Evolutionary conservation across 805 yeast species (phyloP).

Genomic region (Wickerhamiella vanderwaltii): DNA sequence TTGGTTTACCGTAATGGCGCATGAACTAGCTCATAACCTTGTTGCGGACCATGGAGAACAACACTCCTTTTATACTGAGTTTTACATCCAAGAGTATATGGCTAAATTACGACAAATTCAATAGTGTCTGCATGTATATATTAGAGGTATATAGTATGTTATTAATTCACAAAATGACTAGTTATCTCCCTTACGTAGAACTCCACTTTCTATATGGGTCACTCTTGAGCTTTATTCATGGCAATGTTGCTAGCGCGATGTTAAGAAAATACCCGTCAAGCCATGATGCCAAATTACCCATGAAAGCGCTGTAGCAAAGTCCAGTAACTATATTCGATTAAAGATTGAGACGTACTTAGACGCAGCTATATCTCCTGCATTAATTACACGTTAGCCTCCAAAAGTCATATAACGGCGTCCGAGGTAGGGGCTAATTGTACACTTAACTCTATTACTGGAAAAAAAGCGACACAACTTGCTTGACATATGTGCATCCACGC

Average conservation of each 20-base stretch:
- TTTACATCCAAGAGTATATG: conserved; percentile 25
- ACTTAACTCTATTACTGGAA: too few relatives aligned
- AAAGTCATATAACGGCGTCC: too few relatives aligned
- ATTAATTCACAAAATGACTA: not conserved
- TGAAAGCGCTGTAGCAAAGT: too few relatives aligned
- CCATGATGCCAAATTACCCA: too few relatives aligned
- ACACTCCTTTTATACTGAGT: conserved; percentile 29
- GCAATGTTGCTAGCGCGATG: not conserved
- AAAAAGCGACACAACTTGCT: too few relatives aligned
- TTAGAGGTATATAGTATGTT: not conserved
- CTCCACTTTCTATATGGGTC: not conserved
- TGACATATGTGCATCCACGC: too few relatives aligned
- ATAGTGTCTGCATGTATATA: not conserved
- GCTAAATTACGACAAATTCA: conserved; percentile 24
- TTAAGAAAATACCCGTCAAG: too few relatives aligned
- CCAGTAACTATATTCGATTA: too few relatives aligned
- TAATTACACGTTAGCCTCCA: too few relatives aligned
- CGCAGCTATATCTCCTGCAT: too few relatives aligned
- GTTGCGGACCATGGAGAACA: conserved; percentile 27
- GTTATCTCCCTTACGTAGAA: not conserved
- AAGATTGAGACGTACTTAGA: too few relatives aligned
- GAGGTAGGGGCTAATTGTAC: too few relatives aligned
- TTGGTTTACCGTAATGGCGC: conserved; percentile 31
- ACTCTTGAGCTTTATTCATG: not conserved
- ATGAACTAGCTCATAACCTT: conserved; percentile 32